phyloP scores from a whole-genome alignment of 1,284 basidiomycete species.

The Austropuccinia psidii region DNA sequence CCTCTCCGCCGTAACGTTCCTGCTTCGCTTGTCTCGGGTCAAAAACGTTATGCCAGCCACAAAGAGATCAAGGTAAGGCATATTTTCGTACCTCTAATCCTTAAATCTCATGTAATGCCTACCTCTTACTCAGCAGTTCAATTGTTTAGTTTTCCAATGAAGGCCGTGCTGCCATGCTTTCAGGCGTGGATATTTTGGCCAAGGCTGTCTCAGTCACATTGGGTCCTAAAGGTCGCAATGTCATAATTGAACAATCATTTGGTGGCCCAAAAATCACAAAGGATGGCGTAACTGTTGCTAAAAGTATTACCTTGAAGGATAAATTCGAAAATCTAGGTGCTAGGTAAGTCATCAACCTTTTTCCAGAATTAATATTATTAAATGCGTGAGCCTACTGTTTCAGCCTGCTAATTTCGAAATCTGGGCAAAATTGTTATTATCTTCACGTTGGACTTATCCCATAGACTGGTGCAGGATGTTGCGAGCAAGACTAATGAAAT shows the following conservation, averaged over 20 bases:
- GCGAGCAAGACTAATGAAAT: constrained; percentile 76
- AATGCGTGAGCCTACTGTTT: too few relatives aligned
- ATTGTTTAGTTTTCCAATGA: constrained; percentile 95
- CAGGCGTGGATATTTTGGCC: constrained; percentile 91
- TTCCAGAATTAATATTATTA: not conserved
- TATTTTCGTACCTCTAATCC: not conserved
- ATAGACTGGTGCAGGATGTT: constrained; percentile 39
- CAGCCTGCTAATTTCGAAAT: too few relatives aligned
- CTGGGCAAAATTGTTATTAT: not conserved
- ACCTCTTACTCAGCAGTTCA: constrained; percentile 54
- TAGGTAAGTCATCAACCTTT: constrained; percentile 55
- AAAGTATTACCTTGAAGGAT: constrained; percentile 88
- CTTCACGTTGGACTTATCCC: too few relatives aligned
- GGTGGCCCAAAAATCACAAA: constrained; percentile 71
- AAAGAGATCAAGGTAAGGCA: constrained; percentile 39
- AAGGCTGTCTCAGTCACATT: constrained; percentile 91
- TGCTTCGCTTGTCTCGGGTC: not conserved
- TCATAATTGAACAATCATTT: constrained; percentile 97
- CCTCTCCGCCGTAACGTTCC: not conserved
- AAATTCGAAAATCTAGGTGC: constrained; percentile 99
- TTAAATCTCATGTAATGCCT: not conserved
- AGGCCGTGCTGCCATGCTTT: constrained; percentile 83
- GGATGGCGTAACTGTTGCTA: constrained; percentile 97
- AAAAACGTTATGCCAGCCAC: constrained; percentile 37
- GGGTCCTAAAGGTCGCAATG: constrained; percentile 94